Percentiles rank a stretch among this genome's conserved stretches.
These are phyloP conservation scores for Melocanna baccifera DNA, from an alignment of 176 grass and related monocot species.

Conservation along the genomic window DNA sequence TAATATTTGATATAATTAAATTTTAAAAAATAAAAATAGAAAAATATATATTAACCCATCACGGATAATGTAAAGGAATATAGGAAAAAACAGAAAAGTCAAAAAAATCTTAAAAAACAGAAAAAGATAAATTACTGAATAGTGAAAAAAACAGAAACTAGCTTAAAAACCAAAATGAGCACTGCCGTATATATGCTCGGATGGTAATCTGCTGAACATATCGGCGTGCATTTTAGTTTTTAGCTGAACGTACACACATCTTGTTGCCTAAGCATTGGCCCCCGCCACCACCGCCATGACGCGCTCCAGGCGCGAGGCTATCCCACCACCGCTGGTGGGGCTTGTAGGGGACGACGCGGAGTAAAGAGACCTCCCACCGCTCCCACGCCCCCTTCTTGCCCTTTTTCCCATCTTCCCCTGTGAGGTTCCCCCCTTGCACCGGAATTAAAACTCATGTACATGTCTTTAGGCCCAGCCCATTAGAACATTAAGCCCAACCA, in stretches of 20 bases:
- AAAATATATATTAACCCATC: too few species aligned
- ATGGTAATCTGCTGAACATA: neutral
- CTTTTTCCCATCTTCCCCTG: conserved; percentile 62
- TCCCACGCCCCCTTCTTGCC: conserved; percentile 67
- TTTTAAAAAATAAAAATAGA: too few species aligned
- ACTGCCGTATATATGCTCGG: neutral
- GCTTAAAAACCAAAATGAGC: too few species aligned
- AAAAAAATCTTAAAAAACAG: too few species aligned
- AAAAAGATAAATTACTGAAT: too few species aligned
- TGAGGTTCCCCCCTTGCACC: neutral
- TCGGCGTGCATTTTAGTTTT: neutral
- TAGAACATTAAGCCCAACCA: neutral
- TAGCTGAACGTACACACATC: neutral
- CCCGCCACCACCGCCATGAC: conserved; percentile 76
- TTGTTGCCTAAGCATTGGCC: conserved; percentile 12
- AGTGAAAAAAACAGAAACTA: too few species aligned
- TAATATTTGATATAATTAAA: too few species aligned
- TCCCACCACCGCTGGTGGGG: conserved; percentile 42
- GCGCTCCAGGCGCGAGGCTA: conserved; percentile 17
- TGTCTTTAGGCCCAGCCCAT: neutral
- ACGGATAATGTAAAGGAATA: too few species aligned
- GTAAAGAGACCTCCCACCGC: conserved; percentile 62
- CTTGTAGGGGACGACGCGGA: conserved; percentile 60
- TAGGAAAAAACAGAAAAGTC: too few species aligned
- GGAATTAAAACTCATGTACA: neutral